A percentile compares a stretch with the other conserved stretches of the same genome.
Evolutionary conservation across 2,329 filamentous ascomycete species (phyloP).

Genomic region (Pyricularia sp.): DNA sequence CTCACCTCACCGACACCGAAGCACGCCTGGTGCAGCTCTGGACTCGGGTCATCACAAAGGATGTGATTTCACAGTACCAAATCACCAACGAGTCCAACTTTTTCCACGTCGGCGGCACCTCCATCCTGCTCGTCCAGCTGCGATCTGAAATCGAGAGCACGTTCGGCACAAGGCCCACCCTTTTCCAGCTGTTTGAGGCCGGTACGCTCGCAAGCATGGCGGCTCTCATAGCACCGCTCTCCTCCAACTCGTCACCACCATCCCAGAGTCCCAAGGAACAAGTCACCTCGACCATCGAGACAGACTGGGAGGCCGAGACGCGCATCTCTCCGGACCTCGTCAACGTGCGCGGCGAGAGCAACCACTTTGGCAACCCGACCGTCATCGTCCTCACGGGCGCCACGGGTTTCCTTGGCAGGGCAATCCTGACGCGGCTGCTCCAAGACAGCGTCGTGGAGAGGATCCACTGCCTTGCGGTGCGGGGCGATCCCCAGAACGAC

Average conservation of each 20-base stretch:
- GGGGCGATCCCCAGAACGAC: slow-evolving; percentile 5
- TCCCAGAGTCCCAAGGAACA: neutral
- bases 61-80: neutral
- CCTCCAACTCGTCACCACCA: neutral
- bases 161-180: slow-evolving; percentile 20
- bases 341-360: neutral
- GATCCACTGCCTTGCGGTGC: slow-evolving; percentile 34
- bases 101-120: slow-evolving; percentile 12
- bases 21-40: slow-evolving; percentile 2
- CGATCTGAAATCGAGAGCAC: slow-evolving; percentile 20
- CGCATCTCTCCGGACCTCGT: slow-evolving; percentile 3
- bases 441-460: slow-evolving; percentile 18
- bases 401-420: slow-evolving; percentile 28
- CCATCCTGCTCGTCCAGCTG: slow-evolving; percentile 24
- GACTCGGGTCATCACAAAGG: neutral
- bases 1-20: neutral
- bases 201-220: slow-evolving; percentile 31
- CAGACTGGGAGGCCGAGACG: slow-evolving; percentile 20
- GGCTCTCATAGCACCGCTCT: slow-evolving; percentile 12
- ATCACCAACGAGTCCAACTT: slow-evolving; percentile 22
- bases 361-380: neutral
- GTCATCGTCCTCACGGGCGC: slow-evolving; percentile 27
- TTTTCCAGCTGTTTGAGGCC: slow-evolving; percentile 26
- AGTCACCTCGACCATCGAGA: neutral
- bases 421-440: slow-evolving; percentile 28